Base-by-base conservation (phyloP, 2,329 filamentous ascomycete species). In the Clonostachys rhizophaga region DNA sequence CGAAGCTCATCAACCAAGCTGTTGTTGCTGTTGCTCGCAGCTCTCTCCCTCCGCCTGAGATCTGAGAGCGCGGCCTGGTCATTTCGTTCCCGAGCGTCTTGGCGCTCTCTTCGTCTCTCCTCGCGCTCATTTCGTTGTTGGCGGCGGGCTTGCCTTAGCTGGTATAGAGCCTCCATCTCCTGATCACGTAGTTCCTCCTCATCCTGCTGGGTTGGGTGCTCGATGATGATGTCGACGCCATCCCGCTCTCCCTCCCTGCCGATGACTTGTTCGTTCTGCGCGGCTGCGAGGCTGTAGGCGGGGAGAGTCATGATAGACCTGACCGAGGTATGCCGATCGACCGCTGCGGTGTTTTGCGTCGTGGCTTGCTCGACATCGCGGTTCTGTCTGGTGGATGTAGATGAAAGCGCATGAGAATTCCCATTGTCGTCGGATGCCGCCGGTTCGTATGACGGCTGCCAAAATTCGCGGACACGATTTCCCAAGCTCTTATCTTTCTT, bases 221-320 rank as follows among this genome's bases (percentile, higher is more conserved):
- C 91, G 12, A 97, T 70, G 0, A 99, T 91, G 5, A 89, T 81
- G 58, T 99, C 94, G 56, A 99, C 90, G 8, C 94, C 94, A 46
- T 79, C 92, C 50, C 94, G 80, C 63, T 99, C 94, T 44, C 94
- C 94, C 65, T 95, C 94, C 6, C 91, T 81, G 8, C 84, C 94
- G 43, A 97, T 75, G 2, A 96, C 84, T 55, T 85, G 84, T 65
- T 99, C 94, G 42, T 82, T 84, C 17, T 87, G 84, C 44, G 81
- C 76, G 1, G 90, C 82, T 30, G 81, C 82, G 14, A 77, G 79
- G 4, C 87, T 85, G 64, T 99, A 99, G 0, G 88, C 80, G 0
- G 94, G 94, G 4, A 99, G 71, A 0, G 94, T 97, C 79, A 96
- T 94, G 47, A 97, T 84, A n/a, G 90, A 95, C 47, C 92, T 85